A percentile compares a stretch with the other conserved stretches of the same genome.
These are phyloP conservation scores for Priceomyces castillae DNA, from an alignment of 805 yeast species.

Conservation along the genomic window DNA sequence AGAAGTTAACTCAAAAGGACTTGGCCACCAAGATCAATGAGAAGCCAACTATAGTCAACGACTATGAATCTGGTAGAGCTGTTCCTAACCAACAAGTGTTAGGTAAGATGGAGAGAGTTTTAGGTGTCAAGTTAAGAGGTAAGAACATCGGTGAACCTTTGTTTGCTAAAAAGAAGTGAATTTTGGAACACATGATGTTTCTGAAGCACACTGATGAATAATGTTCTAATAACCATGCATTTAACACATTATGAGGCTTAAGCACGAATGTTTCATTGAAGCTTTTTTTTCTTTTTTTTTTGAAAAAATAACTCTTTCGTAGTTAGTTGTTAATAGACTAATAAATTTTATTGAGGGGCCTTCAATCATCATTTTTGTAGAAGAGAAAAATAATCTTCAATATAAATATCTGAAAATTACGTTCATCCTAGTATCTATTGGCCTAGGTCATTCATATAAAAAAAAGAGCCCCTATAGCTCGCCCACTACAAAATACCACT, in stretches of 20 bases:
- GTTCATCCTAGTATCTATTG: no score
- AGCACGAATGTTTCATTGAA: no score
- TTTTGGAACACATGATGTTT: neutral
- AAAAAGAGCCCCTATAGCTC: no score
- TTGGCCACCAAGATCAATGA: conserved; percentile 94
- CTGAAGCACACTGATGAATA: neutral
- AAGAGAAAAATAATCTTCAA: no score
- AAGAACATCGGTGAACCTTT: conserved; percentile 92
- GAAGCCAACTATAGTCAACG: conserved; percentile 92
- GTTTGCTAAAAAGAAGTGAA: conserved; percentile 50
- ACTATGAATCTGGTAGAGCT: conserved; percentile 96
- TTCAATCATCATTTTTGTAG: no score
- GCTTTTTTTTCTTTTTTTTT: neutral
- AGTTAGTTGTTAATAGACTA: neutral
- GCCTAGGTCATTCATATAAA: no score
- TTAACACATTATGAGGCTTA: no score
- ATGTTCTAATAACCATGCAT: neutral
- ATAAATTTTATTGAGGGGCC: neutral
- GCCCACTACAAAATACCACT: no score
- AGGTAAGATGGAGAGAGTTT: conserved; percentile 87
- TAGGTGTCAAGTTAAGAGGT: conserved; percentile 95
- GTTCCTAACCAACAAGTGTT: conserved; percentile 93
- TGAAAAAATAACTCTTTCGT: neutral
- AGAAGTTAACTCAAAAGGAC: conserved; percentile 90
- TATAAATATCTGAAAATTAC: no score